These are phyloP conservation scores for Umbellularia californica DNA, from an alignment of 164 flowering plant genomes.

Conservation along the genomic window DNA sequence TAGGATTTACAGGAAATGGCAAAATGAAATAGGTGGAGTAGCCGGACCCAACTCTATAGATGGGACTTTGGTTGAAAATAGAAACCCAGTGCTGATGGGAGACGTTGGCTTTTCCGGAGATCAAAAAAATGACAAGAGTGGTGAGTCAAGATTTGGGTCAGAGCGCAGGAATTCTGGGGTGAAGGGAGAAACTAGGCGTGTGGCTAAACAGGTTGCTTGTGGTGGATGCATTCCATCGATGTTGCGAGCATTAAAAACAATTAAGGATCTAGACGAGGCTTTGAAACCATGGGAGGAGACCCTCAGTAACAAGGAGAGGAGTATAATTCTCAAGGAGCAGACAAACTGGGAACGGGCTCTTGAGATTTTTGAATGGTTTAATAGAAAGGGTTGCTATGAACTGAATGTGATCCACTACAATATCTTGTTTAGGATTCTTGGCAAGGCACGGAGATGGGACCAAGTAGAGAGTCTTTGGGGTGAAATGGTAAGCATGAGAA, in stretches of 20 bases:
- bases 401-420: conserved; percentile 94
- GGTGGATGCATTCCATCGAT: conserved; percentile 78
- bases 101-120: conserved; percentile 10
- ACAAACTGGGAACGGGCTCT: conserved; percentile 65
- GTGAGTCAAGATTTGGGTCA: not conserved
- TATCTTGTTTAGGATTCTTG: conserved; percentile 76
- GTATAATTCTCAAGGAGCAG: conserved; percentile 93
- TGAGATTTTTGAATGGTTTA: conserved; percentile 53
- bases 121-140: not conserved
- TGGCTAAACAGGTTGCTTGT: conserved; percentile 59
- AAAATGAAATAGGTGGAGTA: no score
- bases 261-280: conserved; percentile 65
- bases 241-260: conserved; percentile 57
- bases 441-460: conserved; percentile 65
- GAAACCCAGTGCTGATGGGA: conserved; percentile 5
- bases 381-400: conserved; percentile 71
- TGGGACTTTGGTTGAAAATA: conserved; percentile 14
- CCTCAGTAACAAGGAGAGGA: conserved; percentile 70
- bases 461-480: conserved; percentile 52
- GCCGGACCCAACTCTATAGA: conserved; percentile 5
- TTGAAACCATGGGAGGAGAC: conserved; percentile 71
- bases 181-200: conserved; percentile 40
- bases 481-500: conserved; percentile 54
- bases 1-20: conserved; percentile 1
- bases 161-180: conserved; percentile 8